phyloP scores from a whole-genome alignment of 805 yeast genomes.

The Nakazawaea ishiwadae region DNA sequence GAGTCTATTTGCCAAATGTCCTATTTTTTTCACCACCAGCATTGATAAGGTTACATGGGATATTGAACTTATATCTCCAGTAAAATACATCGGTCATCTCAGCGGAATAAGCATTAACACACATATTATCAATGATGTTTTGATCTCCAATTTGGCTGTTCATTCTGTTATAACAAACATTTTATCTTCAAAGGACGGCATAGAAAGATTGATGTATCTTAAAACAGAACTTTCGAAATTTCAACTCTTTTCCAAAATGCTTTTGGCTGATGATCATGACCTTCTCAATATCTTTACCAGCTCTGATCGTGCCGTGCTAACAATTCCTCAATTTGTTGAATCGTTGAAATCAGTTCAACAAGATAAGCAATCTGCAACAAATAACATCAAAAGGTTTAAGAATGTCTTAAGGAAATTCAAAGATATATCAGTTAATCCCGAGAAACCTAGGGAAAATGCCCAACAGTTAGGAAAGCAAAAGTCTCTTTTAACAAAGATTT shows the following conservation, averaged over 20 bases:
- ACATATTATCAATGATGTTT: constrained; percentile 9
- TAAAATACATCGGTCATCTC: constrained; percentile 8
- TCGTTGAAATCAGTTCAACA: not conserved
- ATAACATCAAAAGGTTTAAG: constrained; percentile 1
- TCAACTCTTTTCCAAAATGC: not conserved
- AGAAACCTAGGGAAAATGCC: not conserved
- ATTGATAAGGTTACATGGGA: constrained; percentile 11
- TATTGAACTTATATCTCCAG: constrained; percentile 10
- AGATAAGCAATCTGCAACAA: not conserved
- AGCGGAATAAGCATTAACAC: not conserved
- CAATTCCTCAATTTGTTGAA: constrained; percentile 8
- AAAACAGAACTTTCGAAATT: constrained; percentile 10
- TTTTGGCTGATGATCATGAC: not conserved
- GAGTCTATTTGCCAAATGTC: not conserved
- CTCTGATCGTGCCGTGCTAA: constrained; percentile 8
- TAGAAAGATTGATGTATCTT: constrained; percentile 3
- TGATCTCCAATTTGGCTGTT: constrained; percentile 1
- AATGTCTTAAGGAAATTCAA: not conserved
- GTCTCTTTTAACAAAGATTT: constrained; percentile 7
- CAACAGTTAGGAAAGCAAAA: not conserved
- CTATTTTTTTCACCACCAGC: not conserved
- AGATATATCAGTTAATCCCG: not conserved
- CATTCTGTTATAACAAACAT: constrained; percentile 3
- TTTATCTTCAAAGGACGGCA: constrained; percentile 4
- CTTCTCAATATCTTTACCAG: constrained; percentile 5